These are phyloP conservation scores for Butyriboletus loyo DNA, from an alignment of 768 basidiomycete species.

Conservation along the genomic window DNA sequence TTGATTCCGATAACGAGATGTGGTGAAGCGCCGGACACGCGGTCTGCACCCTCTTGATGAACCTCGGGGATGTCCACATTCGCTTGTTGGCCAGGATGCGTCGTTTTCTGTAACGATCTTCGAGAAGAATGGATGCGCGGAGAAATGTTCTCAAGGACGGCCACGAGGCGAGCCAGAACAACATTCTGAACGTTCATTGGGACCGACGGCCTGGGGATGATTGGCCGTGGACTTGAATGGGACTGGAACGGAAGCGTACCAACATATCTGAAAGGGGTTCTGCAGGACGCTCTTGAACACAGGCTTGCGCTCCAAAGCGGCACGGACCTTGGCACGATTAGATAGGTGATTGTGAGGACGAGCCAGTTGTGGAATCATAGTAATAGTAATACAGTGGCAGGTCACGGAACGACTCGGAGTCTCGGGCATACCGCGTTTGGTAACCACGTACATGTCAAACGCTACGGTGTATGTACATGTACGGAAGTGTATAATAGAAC, in stretches of 20 bases:
- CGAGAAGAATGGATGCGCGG: slow-evolving; percentile 29
- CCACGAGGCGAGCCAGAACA: slow-evolving; percentile 49
- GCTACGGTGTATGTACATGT: background rate
- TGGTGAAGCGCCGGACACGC: slow-evolving; percentile 1
- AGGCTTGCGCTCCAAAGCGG: slow-evolving; percentile 49
- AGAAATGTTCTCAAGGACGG: slow-evolving; percentile 49
- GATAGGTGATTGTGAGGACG: slow-evolving; percentile 56
- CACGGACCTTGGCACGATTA: slow-evolving; percentile 55
- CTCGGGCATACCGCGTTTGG: background rate
- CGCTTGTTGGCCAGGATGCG: background rate
- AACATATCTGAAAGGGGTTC: slow-evolving; percentile 67
- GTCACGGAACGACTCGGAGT: too few species aligned
- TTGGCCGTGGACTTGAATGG: background rate
- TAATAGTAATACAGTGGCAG: too few species aligned
- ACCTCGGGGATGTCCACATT: slow-evolving; percentile 30
- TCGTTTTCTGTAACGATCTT: slow-evolving; percentile 1
- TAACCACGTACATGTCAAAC: background rate
- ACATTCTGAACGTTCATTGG: slow-evolving; percentile 61
- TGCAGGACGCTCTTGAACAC: slow-evolving; percentile 71
- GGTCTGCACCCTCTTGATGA: background rate
- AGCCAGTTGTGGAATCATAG: too few species aligned
- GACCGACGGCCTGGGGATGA: slow-evolving; percentile 53
- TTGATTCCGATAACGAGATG: slow-evolving; percentile 73
- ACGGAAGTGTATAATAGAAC: too few species aligned
- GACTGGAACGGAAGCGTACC: slow-evolving; percentile 42